Evolutionary conservation across 352 stramenopile genomes (phyloP), one percentile per base, ranked within the genome.

Genomic region (Phytophthora kernoviae): DNA sequence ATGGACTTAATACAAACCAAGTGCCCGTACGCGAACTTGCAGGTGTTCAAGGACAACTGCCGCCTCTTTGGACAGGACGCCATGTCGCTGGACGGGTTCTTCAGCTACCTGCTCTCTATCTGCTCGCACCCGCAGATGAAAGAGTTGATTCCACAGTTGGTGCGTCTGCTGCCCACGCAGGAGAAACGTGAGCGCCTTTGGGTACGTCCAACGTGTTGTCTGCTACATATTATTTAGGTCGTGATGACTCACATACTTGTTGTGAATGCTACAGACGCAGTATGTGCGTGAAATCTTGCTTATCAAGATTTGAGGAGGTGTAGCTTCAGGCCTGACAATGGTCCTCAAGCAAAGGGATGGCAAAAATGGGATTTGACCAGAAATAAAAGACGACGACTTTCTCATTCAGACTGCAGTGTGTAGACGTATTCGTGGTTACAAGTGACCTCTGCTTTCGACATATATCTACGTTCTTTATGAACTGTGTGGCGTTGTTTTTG

Each of bases 21-120:
- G 41, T 93, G 86, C 44, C 84, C 87, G 34, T 87, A 95, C 66
- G 87, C 87, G 2, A 90, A 95, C 32, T 45, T 93, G 44, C 81
- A 92, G 52, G 67, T 81, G 30, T 95, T 95, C 59, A 95, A 95
- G 65, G 87, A 95, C 66, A 95, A 95, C 68, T 95, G 87, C 62
- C 84, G 87, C 24, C 80, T 90, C 20, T 95, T 95, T 42, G 87
- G 87, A 2, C 87, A 95, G 36, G 87, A 95, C 30, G 62, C 78
- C n/a, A 90, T 95, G 82, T 89, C 87, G 27, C 60, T 95, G 39
- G 87, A 93, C 32, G 84, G 81, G 14, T 95, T 77, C 67, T 92
- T 91, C 40, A 86, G 75, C 34, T 95, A 95, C 40, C 50, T 94
- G 43, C 82, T 78, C 24, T 95, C 87, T 20, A 90, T 95, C 50